Conservation (phyloP, 257 asterid species). For the Lantana camara region DNA sequence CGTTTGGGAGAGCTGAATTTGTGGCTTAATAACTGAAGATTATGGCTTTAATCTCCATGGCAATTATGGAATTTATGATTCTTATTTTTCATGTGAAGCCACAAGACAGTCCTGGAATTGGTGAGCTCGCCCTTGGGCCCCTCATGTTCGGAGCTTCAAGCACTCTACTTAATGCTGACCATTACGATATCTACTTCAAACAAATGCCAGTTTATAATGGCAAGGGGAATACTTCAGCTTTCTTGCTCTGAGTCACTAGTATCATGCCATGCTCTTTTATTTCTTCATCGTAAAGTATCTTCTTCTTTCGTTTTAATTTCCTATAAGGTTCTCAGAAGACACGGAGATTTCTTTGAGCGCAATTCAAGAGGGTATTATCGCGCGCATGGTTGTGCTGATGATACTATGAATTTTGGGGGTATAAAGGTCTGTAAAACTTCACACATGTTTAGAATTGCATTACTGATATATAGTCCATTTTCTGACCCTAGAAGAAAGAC, state of each 20-base stretch:
- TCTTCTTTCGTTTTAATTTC: not conserved
- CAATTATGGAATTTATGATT: not conserved
- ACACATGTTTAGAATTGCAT: not conserved
- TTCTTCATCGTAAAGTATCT: conserved; percentile 5
- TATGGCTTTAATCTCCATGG: not conserved
- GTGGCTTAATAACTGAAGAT: not conserved
- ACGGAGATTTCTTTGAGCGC: conserved; percentile 92
- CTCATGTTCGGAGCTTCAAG: conserved; percentile 89
- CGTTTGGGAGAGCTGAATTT: not conserved
- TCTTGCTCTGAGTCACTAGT: too few relatives aligned
- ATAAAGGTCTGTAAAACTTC: conserved; percentile 65
- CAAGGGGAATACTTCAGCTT: conserved; percentile 54
- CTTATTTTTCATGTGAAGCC: conserved; percentile 70
- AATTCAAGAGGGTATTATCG: conserved; percentile 80
- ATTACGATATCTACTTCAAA: conserved; percentile 78
- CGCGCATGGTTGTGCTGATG: conserved; percentile 99
- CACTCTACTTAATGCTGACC: conserved; percentile 86
- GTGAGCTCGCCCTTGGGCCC: conserved; percentile 91
- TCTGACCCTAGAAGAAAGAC: conserved; percentile 16
- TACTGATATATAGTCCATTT: not conserved
- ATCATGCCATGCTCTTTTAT: too few relatives aligned
- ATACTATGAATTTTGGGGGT: conserved; percentile 99
- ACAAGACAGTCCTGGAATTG: conserved; percentile 59
- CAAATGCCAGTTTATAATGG: conserved; percentile 93
- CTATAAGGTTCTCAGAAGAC: conserved; percentile 85